phyloP scores from a whole-genome alignment of 495 filamentous ascomycete genomes.

The Penicillium steckii region DNA sequence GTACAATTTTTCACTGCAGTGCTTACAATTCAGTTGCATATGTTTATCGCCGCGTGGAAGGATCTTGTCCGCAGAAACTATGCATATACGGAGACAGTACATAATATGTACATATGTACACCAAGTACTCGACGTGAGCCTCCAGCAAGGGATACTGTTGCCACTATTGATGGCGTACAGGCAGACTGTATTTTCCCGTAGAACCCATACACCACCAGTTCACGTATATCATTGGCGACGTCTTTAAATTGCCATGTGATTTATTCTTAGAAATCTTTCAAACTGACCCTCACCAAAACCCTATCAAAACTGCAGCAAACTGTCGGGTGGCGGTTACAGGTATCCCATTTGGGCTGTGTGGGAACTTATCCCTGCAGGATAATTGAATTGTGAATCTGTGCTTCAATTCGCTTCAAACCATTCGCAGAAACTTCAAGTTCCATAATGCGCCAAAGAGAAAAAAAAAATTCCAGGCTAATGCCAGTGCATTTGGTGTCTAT shows the following conservation, averaged over 20 bases:
- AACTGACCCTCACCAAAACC: not conserved
- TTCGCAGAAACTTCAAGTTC: not conserved
- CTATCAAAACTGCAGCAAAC: not conserved
- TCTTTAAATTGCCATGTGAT: not conserved
- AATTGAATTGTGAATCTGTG: not conserved
- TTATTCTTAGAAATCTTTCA: not conserved
- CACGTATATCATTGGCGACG: not conserved
- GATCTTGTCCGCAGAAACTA: not conserved
- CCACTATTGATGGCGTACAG: slow-evolving; percentile 1
- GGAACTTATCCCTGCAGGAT: not conserved
- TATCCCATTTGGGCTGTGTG: not conserved
- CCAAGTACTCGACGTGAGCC: too few relatives aligned
- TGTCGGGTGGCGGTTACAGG: not conserved
- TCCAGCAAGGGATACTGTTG: not conserved
- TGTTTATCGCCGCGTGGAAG: not conserved
- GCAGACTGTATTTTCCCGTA: not conserved
- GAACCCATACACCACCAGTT: not conserved
- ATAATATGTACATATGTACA: not conserved
- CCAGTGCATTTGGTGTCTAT: not conserved
- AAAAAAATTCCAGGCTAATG: not conserved
- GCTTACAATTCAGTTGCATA: slow-evolving; percentile 1
- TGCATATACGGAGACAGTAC: not conserved
- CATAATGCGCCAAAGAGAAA: not conserved
- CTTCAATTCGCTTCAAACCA: not conserved
- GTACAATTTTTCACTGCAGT: too few relatives aligned